Evolutionary conservation across 1,284 basidiomycete species (phyloP), one percentile per base, ranked within the genome.

Genomic region (Ustilago cynodontis): DNA sequence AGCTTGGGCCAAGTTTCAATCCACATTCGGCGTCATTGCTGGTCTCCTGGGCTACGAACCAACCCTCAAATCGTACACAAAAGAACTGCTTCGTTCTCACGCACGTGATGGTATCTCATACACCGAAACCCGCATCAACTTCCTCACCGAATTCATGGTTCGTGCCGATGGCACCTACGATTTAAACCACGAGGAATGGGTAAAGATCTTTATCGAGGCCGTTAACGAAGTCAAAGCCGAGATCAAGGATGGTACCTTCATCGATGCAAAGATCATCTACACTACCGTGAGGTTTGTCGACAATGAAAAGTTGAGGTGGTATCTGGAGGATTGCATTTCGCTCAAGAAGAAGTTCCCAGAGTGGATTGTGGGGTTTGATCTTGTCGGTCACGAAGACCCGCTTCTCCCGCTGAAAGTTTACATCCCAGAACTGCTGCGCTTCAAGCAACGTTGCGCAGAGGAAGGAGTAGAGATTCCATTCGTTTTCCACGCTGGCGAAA

Each of bases 401-500:
- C 81, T 90, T 16, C 87, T 88, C 24, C 91, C 92, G 18, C 88
- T 93, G 31, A 89, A 88, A 11, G 87, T 91, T 77, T 93, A 93
- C 82, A 83, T 91, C 28, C 89, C 90, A 35, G 88, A 89, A 16
- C 87, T 94, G 18, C 86, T 92, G 7, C 87, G 87, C 31, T 93
- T 93, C 87, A 87, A 88, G 45, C 86, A 89, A 58, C 88, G 89
- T 37, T 89, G 90, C 71, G 87, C 89, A 58, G 89, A 90, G 65
- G 87, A 89, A 52, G 89, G 89, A 0, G 74, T 93, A 2, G 89
- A 91, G 29, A 90, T 93, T 29, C 93, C 93, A 1, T 93, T 92
- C 83, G 89, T 93, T 52, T 90, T 93, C 75, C 93, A 93, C 79
- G 92, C 91, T 0, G 93, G 92, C 35, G 92, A 93, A 86, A 93